phyloP scores from a whole-genome alignment of 352 stramenopile genomes.

The Pythium biforme region DNA sequence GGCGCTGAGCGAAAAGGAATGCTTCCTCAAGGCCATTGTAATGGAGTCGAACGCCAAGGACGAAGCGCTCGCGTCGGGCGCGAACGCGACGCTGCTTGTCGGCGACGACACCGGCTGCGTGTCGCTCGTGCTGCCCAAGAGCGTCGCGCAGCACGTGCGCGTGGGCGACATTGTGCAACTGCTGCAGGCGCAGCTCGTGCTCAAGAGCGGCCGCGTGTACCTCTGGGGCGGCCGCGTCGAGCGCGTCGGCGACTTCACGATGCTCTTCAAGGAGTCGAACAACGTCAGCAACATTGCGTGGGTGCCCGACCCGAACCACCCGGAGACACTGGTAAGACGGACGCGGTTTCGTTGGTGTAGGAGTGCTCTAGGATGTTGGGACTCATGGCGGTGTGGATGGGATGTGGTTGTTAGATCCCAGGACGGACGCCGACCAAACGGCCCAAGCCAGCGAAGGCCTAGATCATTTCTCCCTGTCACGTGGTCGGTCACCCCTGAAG shows the following conservation, averaged over 20 bases:
- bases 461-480: no score
- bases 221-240: constrained; percentile 82
- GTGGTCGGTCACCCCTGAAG: no score
- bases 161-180: constrained; percentile 77
- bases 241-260: constrained; percentile 79
- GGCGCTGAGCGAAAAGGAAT: constrained; percentile 55
- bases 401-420: constrained; percentile 37
- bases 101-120: constrained; percentile 81
- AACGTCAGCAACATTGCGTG: constrained; percentile 85
- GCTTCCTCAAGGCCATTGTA: constrained; percentile 75
- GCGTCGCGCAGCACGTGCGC: constrained; percentile 59
- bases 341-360: no score
- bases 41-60: constrained; percentile 85
- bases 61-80: constrained; percentile 55
- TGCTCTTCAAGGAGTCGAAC: constrained; percentile 83
- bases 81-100: constrained; percentile 80
- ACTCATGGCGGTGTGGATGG: not conserved
- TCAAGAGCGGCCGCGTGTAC: constrained; percentile 79
- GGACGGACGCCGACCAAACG: constrained; percentile 60
- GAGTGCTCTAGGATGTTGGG: not conserved
- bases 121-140: constrained; percentile 79
- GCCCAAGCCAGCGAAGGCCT: constrained; percentile 37
- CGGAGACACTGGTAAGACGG: constrained; percentile 51
- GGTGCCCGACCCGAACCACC: constrained; percentile 78
- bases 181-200: constrained; percentile 61